Base-by-base conservation (phyloP, 129 eudicot genomes). In the Chrysanthemum makinoi region DNA sequence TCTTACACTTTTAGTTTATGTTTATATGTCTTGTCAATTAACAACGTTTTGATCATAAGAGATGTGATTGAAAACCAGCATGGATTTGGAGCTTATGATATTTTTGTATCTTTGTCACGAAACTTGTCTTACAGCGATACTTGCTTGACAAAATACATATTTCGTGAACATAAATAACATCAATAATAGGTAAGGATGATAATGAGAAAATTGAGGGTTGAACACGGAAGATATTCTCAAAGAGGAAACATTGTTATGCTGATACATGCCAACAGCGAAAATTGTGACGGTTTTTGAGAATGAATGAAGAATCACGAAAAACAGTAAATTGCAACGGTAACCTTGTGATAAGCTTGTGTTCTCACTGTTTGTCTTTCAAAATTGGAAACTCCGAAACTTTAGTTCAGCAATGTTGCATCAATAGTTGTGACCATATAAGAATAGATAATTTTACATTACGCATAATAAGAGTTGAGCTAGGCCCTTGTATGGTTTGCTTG, bases 111-210 rank as follows among this genome's bases (percentile, higher is more conserved):
- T 39, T 39, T 39, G 46, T 39, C 46, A 39, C 46, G 46, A 39
- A 39, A 39, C 46, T 39, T 39, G 46, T 39, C 10, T 6, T 39
- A 7, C 10, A 39, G 1, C 10, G 10, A 7, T 39, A 10, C 7
- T 39, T 39, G 46, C 46, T 19, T 46, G 39, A 26, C 12, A 26
- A 60, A 60, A 46, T 14, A 44, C 56, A 4, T 4, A 46, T 66
- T 35, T 66, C 20, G 56, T 66, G 70, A 20, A 17, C 62, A 56
- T 56, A 44, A 44, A 10, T 48, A 44, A 22, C 70, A 66, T 12
- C 68, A n/a, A 66, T 66, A 44, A 18, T 18, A 66, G 26, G 17
- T 49, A 47, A 44, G 2, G 20, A 44, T 47, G 17, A 47, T 17
- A 46, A 18, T 65, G 17, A 44, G 28, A 52, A 17, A 16, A 39